phyloP scores from a whole-genome alignment of 495 filamentous ascomycete species.

The Annulohypoxylon moriforme region DNA sequence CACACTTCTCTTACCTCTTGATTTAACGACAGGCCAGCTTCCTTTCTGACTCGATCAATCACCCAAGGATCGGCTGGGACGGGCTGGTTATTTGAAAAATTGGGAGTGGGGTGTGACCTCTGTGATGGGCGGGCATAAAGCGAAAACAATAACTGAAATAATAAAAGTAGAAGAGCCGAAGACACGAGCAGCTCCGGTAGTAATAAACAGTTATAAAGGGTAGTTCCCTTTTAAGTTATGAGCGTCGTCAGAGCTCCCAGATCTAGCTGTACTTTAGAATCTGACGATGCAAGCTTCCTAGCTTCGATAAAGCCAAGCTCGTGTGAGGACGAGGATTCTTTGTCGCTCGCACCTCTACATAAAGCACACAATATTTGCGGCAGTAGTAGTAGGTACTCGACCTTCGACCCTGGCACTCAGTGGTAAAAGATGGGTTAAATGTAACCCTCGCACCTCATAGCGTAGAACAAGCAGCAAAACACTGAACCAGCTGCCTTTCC shows the following conservation, averaged over 20 bases:
- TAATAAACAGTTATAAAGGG: slow-evolving; percentile 10
- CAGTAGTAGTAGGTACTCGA: slow-evolving; percentile 20
- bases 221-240: slow-evolving; percentile 23
- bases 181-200: slow-evolving; percentile 23
- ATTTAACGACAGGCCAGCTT: slow-evolving; percentile 38
- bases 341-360: slow-evolving; percentile 15
- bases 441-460: slow-evolving; percentile 33
- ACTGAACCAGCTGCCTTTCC: slow-evolving; percentile 24
- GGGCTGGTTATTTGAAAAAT: slow-evolving; percentile 38
- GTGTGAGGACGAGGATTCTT: slow-evolving; percentile 17
- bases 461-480: slow-evolving; percentile 15
- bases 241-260: slow-evolving; percentile 33
- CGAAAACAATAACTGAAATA: slow-evolving; percentile 26
- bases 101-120: slow-evolving; percentile 30
- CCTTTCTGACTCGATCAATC: slow-evolving; percentile 48
- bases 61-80: slow-evolving; percentile 36
- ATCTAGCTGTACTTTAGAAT: slow-evolving; percentile 31
- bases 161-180: slow-evolving; percentile 36
- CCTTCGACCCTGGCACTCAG: slow-evolving; percentile 17
- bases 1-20: slow-evolving; percentile 25
- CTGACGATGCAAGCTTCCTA: slow-evolving; percentile 39
- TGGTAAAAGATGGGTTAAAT: slow-evolving; percentile 19
- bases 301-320: slow-evolving; percentile 23
- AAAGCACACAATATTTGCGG: slow-evolving; percentile 35
- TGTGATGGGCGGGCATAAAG: slow-evolving; percentile 25